phyloP scores from a whole-genome alignment of 176 grass and related monocot genomes.

The Hsuehochloa calcarea region DNA sequence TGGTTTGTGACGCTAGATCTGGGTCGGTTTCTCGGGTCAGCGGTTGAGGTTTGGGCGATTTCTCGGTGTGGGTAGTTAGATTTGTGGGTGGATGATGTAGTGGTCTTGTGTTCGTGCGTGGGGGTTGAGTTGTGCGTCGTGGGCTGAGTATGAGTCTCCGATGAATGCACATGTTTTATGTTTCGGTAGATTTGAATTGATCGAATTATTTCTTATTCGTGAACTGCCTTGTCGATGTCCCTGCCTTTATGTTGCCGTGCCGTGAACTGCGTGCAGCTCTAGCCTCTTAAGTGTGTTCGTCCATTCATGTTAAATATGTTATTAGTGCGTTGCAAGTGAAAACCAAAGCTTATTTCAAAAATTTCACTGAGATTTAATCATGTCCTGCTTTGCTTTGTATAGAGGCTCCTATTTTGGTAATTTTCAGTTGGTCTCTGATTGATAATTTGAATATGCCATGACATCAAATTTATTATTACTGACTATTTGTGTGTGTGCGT shows the following conservation, averaged over 20 bases:
- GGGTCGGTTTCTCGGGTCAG: background rate
- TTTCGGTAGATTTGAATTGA: background rate
- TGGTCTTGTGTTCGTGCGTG: background rate
- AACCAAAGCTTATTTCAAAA: background rate
- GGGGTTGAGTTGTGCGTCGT: background rate
- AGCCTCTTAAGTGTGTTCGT: background rate
- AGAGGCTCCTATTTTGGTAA: background rate
- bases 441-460: background rate
- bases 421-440: background rate
- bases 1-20: slow-evolving; percentile 30
- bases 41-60: background rate
- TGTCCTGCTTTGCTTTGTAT: background rate
- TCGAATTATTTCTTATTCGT: background rate
- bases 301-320: background rate
- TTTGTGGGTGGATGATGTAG: background rate
- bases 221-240: background rate
- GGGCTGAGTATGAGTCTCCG: background rate
- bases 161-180: background rate
- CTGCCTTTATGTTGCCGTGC: background rate
- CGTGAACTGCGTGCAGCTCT: background rate
- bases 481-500: background rate
- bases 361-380: background rate
- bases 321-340: background rate
- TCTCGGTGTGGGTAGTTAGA: background rate
- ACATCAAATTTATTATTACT: background rate